These are phyloP conservation scores for Ephemerocybe angulata DNA, from an alignment of 768 basidiomycete genomes.

Conservation along the genomic window DNA sequence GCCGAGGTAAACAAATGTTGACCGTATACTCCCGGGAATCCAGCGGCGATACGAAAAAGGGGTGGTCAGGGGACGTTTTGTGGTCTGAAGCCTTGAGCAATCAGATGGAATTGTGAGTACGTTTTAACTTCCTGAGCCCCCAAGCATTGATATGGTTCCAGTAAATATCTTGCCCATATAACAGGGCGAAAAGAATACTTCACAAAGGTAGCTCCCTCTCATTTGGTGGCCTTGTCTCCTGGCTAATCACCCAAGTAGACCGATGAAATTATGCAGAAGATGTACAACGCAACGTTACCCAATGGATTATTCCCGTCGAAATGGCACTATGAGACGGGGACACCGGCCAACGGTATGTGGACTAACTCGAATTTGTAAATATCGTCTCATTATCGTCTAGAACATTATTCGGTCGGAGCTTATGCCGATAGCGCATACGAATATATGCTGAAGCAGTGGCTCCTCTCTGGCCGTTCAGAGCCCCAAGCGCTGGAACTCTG, in stretches of 20 bases:
- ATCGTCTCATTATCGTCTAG: slow-evolving; percentile 19
- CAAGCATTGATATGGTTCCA: slow-evolving; percentile 4
- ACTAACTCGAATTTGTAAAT: not conserved
- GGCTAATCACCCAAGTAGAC: slow-evolving; percentile 35
- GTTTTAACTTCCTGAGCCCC: too few relatives aligned
- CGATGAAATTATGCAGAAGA: slow-evolving; percentile 44
- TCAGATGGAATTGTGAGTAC: slow-evolving; percentile 62
- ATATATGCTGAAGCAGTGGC: slow-evolving; percentile 64
- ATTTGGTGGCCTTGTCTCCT: not conserved
- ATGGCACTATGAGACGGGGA: slow-evolving; percentile 47
- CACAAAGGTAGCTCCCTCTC: slow-evolving; percentile 34
- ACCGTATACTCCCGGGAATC: too few relatives aligned
- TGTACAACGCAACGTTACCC: slow-evolving; percentile 40
- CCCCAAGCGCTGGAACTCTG: slow-evolving; percentile 47
- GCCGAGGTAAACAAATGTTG: too few relatives aligned
- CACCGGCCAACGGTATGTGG: slow-evolving; percentile 39
- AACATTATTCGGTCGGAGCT: slow-evolving; percentile 51
- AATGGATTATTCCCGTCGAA: slow-evolving; percentile 53
- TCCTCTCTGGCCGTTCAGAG: slow-evolving; percentile 45
- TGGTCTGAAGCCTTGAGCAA: slow-evolving; percentile 49
- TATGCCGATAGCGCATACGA: slow-evolving; percentile 64
- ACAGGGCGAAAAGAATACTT: slow-evolving; percentile 66
- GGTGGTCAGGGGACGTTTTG: slow-evolving; percentile 29
- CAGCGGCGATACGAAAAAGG: slow-evolving; percentile 36
- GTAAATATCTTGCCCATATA: slow-evolving; percentile 76